phyloP scores from a whole-genome alignment of 2,329 filamentous ascomycete genomes.

The Mariannaea sp. region DNA sequence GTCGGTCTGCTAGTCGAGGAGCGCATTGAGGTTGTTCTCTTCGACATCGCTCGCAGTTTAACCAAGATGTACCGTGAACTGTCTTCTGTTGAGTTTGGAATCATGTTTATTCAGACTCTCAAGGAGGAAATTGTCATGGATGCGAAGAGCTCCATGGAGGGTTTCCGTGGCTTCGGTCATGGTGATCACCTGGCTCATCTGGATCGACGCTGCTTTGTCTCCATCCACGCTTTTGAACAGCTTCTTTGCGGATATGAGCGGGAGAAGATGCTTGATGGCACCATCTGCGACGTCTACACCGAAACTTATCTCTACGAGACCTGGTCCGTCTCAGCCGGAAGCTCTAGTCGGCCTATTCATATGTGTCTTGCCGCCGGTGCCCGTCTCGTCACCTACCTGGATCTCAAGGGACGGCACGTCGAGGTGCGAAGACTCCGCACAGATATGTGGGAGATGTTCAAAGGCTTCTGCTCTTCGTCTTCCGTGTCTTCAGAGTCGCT shows the following conservation, averaged over 20 bases:
- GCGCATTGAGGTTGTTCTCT: slow-evolving; percentile 10
- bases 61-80: slow-evolving; percentile 19
- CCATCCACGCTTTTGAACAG: slow-evolving; percentile 18
- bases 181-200: slow-evolving; percentile 8
- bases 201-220: slow-evolving; percentile 19
- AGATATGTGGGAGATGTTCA: slow-evolving; percentile 18
- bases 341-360: slow-evolving; percentile 3
- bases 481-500: slow-evolving; percentile 16
- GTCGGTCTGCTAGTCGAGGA: slow-evolving; percentile 13
- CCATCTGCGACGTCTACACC: slow-evolving; percentile 15
- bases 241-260: slow-evolving; percentile 18
- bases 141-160: neutral
- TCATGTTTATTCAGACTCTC: slow-evolving; percentile 17
- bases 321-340: slow-evolving; percentile 15
- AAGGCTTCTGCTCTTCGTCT: neutral
- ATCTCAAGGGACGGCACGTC: slow-evolving; percentile 5
- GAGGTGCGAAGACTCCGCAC: slow-evolving; percentile 1
- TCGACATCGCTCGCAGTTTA: slow-evolving; percentile 9
- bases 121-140: slow-evolving; percentile 10
- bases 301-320: slow-evolving; percentile 13
- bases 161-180: slow-evolving; percentile 5
- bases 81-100: slow-evolving; percentile 15
- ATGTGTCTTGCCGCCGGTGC: slow-evolving; percentile 16
- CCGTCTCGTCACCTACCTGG: slow-evolving; percentile 4
- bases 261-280: slow-evolving; percentile 17